These are phyloP conservation scores for Thalassiosira hispida DNA, from an alignment of 352 stramenopile genomes.

Conservation along the genomic window DNA sequence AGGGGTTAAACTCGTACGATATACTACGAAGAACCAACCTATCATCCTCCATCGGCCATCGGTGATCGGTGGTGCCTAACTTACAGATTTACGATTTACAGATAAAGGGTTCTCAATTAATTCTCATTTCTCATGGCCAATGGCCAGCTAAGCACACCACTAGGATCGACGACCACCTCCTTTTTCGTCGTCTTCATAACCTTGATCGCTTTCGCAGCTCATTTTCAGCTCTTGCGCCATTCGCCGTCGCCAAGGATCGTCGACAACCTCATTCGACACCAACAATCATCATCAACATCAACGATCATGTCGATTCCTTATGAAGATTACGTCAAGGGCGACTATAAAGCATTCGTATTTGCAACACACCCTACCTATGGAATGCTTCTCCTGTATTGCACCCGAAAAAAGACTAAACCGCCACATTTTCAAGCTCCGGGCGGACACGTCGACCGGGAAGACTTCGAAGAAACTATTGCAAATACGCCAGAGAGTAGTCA, in stretches of 20 bases:
- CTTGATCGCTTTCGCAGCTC: neutral
- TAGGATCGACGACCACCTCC: too few relatives aligned
- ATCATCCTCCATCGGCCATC: too few relatives aligned
- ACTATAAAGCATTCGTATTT: conserved; percentile 77
- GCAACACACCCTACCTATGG: conserved; percentile 65
- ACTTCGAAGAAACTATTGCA: conserved; percentile 58
- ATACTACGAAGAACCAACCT: too few relatives aligned
- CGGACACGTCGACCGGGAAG: conserved; percentile 73
- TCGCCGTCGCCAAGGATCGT: neutral
- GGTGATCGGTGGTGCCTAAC: too few relatives aligned
- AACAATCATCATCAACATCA: conserved; percentile 89
- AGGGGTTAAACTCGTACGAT: too few relatives aligned
- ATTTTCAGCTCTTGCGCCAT: conserved; percentile 18
- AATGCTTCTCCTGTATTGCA: conserved; percentile 74
- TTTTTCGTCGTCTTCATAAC: conserved; percentile 2
- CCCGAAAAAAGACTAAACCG: conserved; percentile 75
- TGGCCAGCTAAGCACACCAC: too few relatives aligned
- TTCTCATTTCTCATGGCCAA: too few relatives aligned
- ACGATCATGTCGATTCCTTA: conserved; percentile 50
- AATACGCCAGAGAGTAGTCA: neutral
- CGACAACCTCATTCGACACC: conserved; percentile 37
- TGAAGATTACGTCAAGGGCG: conserved; percentile 34
- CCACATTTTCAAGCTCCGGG: conserved; percentile 80
- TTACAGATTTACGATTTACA: too few relatives aligned
- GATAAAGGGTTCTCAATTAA: too few relatives aligned